Base-by-base conservation (phyloP, 768 basidiomycete genomes). In the Galerina marginata region DNA sequence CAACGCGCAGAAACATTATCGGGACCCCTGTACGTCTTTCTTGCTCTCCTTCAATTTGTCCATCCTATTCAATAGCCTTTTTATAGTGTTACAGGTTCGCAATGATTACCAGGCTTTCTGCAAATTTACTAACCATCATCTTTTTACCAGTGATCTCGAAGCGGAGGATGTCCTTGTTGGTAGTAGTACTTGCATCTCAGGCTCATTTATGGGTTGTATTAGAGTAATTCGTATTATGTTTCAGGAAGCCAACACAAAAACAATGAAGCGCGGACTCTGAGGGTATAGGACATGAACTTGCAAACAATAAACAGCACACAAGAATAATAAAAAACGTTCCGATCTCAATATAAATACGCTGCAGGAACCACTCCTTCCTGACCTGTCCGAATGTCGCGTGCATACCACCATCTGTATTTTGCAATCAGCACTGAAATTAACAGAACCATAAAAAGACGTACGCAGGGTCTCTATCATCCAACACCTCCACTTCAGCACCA, bases 341-440 rank as follows among this genome's bases (percentile, higher is more conserved):
- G 64, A 59, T 51, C 73, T 85, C 82, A 94, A 78, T 92, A 93
- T 77, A 93, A 81, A 82, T 96, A 98, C 58, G 93, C 87, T 43
- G 93, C 91, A 9, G 95, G 95, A 51, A 97, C 92, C 36, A 96
- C 91, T 11, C 95, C 95, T 76, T 96, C 93, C 50, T 81, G 84
- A 9, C 94, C 92, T 48, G 89, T 88, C 53, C 84, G 83, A 20
- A 85, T 77, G 72, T 96, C 92, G 36, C 93, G 85, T 53, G 90
- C 92, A 69, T 92, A 96, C 95, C 95, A 97, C 95, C 95, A 98
- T 47, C 95, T 95, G 60, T 54, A 50, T 56, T 53, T 56, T 60
- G 10, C 36, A 50, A 61, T 72, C 37, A 75, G 65, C n/a, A 25
- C 45, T 51, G 54, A n/a, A 50, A 10, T 43, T 49, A 11, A 20